A percentile compares a stretch with the other conserved stretches of the same genome.
Evolutionary conservation across 441 rosid genomes (phyloP).

Genomic region (Lepidium campestre): DNA sequence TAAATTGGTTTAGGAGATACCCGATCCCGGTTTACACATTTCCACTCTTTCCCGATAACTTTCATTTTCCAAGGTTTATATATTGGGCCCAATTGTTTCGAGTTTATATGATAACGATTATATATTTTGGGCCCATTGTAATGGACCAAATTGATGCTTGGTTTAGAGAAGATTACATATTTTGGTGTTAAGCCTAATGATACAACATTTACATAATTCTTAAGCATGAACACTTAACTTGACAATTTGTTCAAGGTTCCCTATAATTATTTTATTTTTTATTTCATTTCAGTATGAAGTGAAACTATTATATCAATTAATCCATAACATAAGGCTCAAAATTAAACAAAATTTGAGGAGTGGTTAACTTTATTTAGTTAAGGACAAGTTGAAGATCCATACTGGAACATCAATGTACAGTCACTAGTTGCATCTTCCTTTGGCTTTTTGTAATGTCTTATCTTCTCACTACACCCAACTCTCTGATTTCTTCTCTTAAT

Average conservation of each 20-base stretch:
- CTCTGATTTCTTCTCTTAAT: not conserved
- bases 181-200: not conserved
- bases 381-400: slow-evolving; percentile 9
- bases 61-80: not conserved
- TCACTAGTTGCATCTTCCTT: slow-evolving; percentile 15
- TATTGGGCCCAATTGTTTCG: too few species aligned
- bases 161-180: not conserved
- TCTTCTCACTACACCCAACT: not conserved
- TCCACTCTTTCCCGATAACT: not conserved
- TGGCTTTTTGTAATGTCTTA: slow-evolving; percentile 3
- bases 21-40: not conserved
- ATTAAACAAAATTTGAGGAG: not conserved
- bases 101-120: too few species aligned
- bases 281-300: not conserved
- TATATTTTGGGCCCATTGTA: too few species aligned
- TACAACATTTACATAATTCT: not conserved
- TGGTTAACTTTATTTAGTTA: not conserved
- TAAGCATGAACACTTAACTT: not conserved
- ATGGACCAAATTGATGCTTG: not conserved
- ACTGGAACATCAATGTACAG: slow-evolving; percentile 4
- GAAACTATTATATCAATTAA: not conserved
- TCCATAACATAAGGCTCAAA: not conserved
- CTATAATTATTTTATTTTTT: too few species aligned
- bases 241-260: not conserved
- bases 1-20: too few species aligned